A percentile compares a stretch with the other conserved stretches of the same genome.
These are phyloP conservation scores for Beta macrorhiza DNA, from an alignment of 179 eudicot species.

Conservation along the genomic window DNA sequence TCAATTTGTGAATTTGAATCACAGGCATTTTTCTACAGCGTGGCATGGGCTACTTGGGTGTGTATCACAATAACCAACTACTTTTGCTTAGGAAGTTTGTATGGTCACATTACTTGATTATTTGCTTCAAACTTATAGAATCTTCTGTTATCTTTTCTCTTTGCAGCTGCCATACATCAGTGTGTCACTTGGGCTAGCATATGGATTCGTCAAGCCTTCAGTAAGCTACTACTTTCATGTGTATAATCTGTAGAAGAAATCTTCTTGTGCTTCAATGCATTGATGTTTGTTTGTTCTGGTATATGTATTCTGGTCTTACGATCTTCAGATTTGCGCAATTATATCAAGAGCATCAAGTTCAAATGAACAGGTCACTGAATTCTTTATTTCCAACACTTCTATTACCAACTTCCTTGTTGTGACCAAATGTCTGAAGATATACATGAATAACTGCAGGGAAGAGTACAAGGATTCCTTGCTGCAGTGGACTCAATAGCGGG, in stretches of 20 bases:
- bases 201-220: conserved; percentile 66
- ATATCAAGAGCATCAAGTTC: conserved; percentile 73
- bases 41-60: conserved; percentile 91
- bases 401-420: not conserved
- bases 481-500: conserved; percentile 75
- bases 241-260: not conserved
- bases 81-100: not conserved
- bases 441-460: conserved; percentile 51
- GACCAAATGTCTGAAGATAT: not conserved
- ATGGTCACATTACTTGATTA: not conserved
- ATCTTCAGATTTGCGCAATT: conserved; percentile 71
- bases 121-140: not conserved
- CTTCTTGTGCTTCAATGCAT: not conserved
- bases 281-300: not conserved
- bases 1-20: not conserved
- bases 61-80: conserved; percentile 9
- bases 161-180: conserved; percentile 74
- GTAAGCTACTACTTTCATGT: conserved; percentile 41
- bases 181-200: conserved; percentile 71
- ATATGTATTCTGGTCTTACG: conserved; percentile 8
- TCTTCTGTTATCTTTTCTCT: not conserved
- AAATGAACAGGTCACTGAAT: conserved; percentile 65
- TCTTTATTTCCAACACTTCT: not conserved
- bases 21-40: conserved; percentile 73
- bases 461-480: conserved; percentile 76